Percentiles rank a stretch among this genome's conserved stretches.
Conservation (phyloP, 495 filamentous ascomycete genomes). For the Penicillium subrubescens region DNA sequence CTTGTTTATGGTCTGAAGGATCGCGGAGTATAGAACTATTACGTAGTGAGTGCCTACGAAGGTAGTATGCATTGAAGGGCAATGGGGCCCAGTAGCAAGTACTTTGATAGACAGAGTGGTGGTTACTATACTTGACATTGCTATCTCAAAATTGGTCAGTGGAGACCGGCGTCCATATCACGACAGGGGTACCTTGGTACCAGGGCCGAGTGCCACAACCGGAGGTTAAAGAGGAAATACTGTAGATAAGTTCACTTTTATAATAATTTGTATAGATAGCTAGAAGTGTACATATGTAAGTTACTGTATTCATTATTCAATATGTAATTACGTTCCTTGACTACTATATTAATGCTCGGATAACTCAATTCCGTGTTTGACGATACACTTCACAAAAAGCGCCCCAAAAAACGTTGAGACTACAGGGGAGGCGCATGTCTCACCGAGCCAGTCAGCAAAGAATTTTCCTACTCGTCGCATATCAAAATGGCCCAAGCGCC, state of each 20-base stretch:
- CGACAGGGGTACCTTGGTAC: not conserved
- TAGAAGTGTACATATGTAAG: not conserved
- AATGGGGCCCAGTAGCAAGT: not conserved
- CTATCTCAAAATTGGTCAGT: not conserved
- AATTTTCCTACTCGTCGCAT: slow-evolving; percentile 3
- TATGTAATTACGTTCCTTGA: not conserved
- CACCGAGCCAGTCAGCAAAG: slow-evolving; percentile 2
- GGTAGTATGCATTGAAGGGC: not conserved
- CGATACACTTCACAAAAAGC: slow-evolving; percentile 2
- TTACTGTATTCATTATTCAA: not conserved
- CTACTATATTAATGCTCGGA: not conserved
- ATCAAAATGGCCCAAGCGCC: slow-evolving; percentile 1
- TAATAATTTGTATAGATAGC: not conserved
- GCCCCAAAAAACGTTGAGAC: slow-evolving; percentile 12
- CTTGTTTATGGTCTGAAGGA: not conserved
- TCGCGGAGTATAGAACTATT: not conserved
- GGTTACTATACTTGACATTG: not conserved
- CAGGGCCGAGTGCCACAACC: not conserved
- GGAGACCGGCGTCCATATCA: not conserved
- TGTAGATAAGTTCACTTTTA: not conserved
- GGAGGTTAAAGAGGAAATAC: not conserved
- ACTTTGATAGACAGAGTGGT: not conserved
- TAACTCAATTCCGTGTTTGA: slow-evolving; percentile 21
- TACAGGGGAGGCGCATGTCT: slow-evolving; percentile 20
- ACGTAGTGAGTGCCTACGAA: not conserved